Evolutionary conservation across 139 green algal genomes (phyloP), one percentile per base, ranked within the genome.

Genomic region (Gonium pectorale): DNA sequence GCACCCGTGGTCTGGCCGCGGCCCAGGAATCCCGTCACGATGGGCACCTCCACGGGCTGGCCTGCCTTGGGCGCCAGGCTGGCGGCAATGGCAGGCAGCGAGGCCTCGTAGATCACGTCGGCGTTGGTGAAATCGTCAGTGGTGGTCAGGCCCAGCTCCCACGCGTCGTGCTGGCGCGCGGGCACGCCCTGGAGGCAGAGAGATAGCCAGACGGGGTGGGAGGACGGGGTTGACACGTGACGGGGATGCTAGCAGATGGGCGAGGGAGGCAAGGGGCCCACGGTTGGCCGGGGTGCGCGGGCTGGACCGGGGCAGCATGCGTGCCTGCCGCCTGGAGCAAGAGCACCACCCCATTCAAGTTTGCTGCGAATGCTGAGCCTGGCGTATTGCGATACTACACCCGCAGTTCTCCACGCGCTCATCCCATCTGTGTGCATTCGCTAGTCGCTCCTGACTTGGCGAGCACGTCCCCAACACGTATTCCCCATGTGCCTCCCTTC

Each of bases 1-100:
- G 2, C 62, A 78, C 88, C 86, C 21, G 91, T 95, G 43, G 90
- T 80, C 54, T 81, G 60, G 31, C 94, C 96, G 9, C 92, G 89
- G 6, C 94, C 97, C 35, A 99, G 86, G 90, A 99, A 99, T n/a
- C 97, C 97, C 0, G 97, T 99, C 9, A 99, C 91, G 5, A 99
- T 91, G 63, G 93, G 93, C n/a, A 99, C 62, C 87, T 67, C 95
- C 89, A 24, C 40, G 22, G 51, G 7, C 24, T 63, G 11, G 31
- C 79, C 70, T 31, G 80, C 72, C 31, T 56, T 46, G 54, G 74
- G 68, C 51, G 9, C 71, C 46, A 92, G 73, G 31, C 80, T 21
- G 5, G 44, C 52, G 33, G 79, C 84, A 49, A 94, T 92, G 26
- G 41, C 41, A 6, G 84, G 86, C 43, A 91, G 70, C 0, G 43